Base-by-base conservation (phyloP, 768 basidiomycete genomes). In the Tylopilus cervinicoccineus region DNA sequence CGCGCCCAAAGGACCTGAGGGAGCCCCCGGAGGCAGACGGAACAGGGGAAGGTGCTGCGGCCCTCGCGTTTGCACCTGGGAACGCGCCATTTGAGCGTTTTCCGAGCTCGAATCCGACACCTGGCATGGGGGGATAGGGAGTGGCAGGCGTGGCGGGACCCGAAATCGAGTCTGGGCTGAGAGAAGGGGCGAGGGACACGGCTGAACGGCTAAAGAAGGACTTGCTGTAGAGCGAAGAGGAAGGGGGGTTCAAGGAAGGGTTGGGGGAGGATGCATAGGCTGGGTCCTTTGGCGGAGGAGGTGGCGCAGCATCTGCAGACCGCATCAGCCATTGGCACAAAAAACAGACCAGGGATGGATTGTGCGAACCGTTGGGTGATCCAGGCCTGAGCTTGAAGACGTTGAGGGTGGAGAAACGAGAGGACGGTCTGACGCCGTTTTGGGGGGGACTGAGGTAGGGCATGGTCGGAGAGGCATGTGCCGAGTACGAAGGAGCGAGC, bases 211-310 rank as follows among this genome's bases (percentile, higher is more conserved):
- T 71, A 56, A 68, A 68, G 55, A 73, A 51, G 11, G 71, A 65
- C 43, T 53, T 69, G 55, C 58, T 69, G 56, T 65, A 63, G 5
- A 52, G 37, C 0, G 43, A 2, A 0, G 53, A 42, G 24, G 53
- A 36, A 6, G 55, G 55, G 45, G 42, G 45, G 26, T 13, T 20
- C 8, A 32, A 16, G 11, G 40, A 29, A 7, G 29, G 29, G 6
- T 36, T 52, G 22, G 26, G 43, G 16, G 40, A 76, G 66, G 49
- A 17, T 1, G 14, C 12, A 66, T 79, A 59, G 55, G n/a, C 22
- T 17, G 43, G 2, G 17, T 87, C 85, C 65, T 87, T 86, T 33
- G 84, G 84, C 0, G 85, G 85, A 2, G 71, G 77, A 7, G 78
- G 79, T 28, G 71, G 67, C 39, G 50, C 48, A 14, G 50, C 6